Base-by-base conservation (phyloP, 176 grass and related monocot genomes). In the Oryza australiensis region DNA sequence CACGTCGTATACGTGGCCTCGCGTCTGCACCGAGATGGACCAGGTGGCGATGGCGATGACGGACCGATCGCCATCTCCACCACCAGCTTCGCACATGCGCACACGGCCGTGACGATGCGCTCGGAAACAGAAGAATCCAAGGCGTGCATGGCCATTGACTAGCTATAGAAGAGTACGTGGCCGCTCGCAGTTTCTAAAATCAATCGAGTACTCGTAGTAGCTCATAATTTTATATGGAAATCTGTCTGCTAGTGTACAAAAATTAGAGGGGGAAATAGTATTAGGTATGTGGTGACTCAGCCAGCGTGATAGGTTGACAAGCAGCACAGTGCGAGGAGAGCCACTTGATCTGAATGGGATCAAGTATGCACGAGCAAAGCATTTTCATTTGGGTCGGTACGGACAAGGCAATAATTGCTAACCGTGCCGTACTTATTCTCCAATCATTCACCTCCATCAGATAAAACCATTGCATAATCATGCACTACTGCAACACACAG, bases 391-490 rank as follows among this genome's bases (percentile, higher is more conserved):
- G 34, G 75, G 75, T 37, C 70, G n/a, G 72, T 73, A 86, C 83
- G 87, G 83, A 66, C 72, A 51, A 80, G 83, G 57, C 72, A 51
- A 80, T 77, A 34, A 71, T 70, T 71, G 82, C 60, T 37, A 77
- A 65, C 59, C 57, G 23, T 43, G 83, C 32, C 82, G 78, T 89
- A 73, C 78, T 82, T 62, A 77, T 78, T 86, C 78, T 27, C 48
- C 77, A n/a, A 89, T 86, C 87, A 86, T 66, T 29, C 87, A 84
- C 70, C 63, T n/a, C 62, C 62, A 29, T 64, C 51, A 11, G 64
- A 46, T 64, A 27, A n/a, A 9, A 65, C 38, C 57, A 35, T 5
- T 5, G 45, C 38, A 18, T 22, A 3, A n/a, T 57, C 28, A 55
- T 57, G 18, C 16, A 71, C 55, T 1, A 1, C 5, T 23, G 20